These are phyloP conservation scores for Gossypium schwendimanii DNA, from an alignment of 441 rosid genomes.

Conservation along the genomic window DNA sequence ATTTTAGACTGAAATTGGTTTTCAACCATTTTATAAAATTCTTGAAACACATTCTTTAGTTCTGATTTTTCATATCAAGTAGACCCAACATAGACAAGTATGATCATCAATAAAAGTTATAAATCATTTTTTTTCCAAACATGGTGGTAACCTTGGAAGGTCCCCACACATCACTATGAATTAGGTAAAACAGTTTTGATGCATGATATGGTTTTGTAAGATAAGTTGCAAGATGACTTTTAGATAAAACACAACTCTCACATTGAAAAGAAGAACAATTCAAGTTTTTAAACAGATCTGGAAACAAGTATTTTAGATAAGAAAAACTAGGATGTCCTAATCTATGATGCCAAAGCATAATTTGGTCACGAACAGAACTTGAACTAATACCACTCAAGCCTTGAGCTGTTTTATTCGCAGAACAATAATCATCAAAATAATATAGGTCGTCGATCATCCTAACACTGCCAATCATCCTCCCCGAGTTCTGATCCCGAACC, in stretches of 20 bases:
- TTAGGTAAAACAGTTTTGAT: neutral
- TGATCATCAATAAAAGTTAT: neutral
- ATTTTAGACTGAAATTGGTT: neutral
- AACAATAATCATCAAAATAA: neutral
- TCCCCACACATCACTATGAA: too few relatives aligned
- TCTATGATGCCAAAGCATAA: neutral
- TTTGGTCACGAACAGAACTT: neutral
- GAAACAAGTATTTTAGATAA: neutral
- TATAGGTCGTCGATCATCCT: neutral
- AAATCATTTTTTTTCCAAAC: neutral
- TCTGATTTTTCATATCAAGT: neutral
- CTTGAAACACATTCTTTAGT: neutral
- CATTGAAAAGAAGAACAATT: neutral
- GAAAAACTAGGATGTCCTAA: neutral
- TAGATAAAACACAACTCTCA: neutral
- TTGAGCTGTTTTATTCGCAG: neutral
- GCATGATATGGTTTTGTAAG: neutral
- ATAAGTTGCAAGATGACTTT: neutral
- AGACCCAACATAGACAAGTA: neutral
- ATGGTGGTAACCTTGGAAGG: neutral
- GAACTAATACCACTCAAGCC: neutral
- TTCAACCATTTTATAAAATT: neutral
- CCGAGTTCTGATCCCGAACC: neutral
- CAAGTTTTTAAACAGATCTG: neutral
- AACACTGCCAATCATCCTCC: neutral